Percentiles rank a stretch among this genome's conserved stretches.
These are phyloP conservation scores for Penicillium antarcticum DNA, from an alignment of 495 filamentous ascomycete genomes.

Conservation along the genomic window DNA sequence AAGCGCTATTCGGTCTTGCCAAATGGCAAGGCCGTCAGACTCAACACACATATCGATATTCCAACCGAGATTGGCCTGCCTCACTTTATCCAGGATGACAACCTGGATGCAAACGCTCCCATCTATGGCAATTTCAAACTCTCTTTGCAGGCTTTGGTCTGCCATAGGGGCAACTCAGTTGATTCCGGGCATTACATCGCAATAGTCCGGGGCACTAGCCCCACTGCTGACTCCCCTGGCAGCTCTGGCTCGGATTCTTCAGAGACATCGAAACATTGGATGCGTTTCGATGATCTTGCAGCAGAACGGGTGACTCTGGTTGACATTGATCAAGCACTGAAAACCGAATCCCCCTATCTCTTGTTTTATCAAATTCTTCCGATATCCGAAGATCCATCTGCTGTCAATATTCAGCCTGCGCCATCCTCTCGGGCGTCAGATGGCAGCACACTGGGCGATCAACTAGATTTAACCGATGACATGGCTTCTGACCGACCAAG, in stretches of 20 bases:
- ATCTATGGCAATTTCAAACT: slow-evolving; percentile 84
- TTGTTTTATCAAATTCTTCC: slow-evolving; percentile 94
- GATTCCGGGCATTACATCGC: slow-evolving; percentile 90
- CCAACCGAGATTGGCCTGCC: slow-evolving; percentile 84
- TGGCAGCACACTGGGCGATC: slow-evolving; percentile 9
- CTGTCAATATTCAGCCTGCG: slow-evolving; percentile 49
- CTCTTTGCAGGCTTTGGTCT: slow-evolving; percentile 82
- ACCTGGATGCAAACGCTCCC: slow-evolving; percentile 58
- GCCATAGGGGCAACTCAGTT: slow-evolving; percentile 85
- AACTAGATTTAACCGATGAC: slow-evolving; percentile 16
- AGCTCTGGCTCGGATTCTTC: slow-evolving; percentile 45
- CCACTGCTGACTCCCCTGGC: slow-evolving; percentile 40
- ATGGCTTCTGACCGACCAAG: slow-evolving; percentile 35
- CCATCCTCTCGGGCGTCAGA: slow-evolving; percentile 54
- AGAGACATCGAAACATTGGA: slow-evolving; percentile 67
- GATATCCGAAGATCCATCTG: slow-evolving; percentile 63
- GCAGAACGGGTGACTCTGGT: slow-evolving; percentile 67
- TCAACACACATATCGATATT: slow-evolving; percentile 84
- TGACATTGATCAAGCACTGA: slow-evolving; percentile 72
- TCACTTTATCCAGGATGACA: slow-evolving; percentile 84
- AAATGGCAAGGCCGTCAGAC: slow-evolving; percentile 62
- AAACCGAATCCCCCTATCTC: slow-evolving; percentile 87
- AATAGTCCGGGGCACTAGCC: slow-evolving; percentile 64
- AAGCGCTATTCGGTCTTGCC: slow-evolving; percentile 82
- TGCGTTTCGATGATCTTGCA: slow-evolving; percentile 85